phyloP scores from a whole-genome alignment of 768 basidiomycete species.

The Vishniacozyma victoriae region DNA sequence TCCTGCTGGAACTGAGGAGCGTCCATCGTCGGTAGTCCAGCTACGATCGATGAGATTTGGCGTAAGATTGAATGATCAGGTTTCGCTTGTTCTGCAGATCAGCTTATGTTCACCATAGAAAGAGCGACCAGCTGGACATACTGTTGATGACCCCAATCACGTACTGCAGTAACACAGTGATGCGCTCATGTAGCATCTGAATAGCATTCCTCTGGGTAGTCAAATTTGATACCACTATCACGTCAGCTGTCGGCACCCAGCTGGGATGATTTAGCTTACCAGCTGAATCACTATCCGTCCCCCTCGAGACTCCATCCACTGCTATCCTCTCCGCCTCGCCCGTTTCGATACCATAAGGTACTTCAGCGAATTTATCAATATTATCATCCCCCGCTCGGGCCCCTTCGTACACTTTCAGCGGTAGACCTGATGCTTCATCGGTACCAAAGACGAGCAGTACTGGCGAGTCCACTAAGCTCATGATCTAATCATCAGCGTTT shows the following conservation, averaged over 20 bases:
- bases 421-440: conserved; percentile 59
- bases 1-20: conserved; percentile 77
- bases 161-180: conserved; percentile 79
- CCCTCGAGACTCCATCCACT: conserved; percentile 88
- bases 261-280: not conserved
- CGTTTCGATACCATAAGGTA: conserved; percentile 82
- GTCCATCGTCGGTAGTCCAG: conserved; percentile 81
- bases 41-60: conserved; percentile 75
- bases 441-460: conserved; percentile 65
- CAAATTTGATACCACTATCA: conserved; percentile 86
- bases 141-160: conserved; percentile 70
- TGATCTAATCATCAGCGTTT: conserved; percentile 56
- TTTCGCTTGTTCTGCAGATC: conserved; percentile 58
- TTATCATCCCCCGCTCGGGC: conserved; percentile 59
- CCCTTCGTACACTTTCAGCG: conserved; percentile 89
- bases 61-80: conserved; percentile 77
- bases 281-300: conserved; percentile 38
- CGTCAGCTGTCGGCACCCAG: too few relatives aligned
- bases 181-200: conserved; percentile 91
- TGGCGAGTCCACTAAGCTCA: conserved; percentile 76
- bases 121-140: conserved; percentile 40
- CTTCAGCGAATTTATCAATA: conserved; percentile 65
- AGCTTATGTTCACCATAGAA: not conserved
- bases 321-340: conserved; percentile 98
- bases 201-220: conserved; percentile 90